A percentile compares a stretch with the other conserved stretches of the same genome.
phyloP scores from a whole-genome alignment of 345 rosid species.

The Dimocarpus longan region DNA sequence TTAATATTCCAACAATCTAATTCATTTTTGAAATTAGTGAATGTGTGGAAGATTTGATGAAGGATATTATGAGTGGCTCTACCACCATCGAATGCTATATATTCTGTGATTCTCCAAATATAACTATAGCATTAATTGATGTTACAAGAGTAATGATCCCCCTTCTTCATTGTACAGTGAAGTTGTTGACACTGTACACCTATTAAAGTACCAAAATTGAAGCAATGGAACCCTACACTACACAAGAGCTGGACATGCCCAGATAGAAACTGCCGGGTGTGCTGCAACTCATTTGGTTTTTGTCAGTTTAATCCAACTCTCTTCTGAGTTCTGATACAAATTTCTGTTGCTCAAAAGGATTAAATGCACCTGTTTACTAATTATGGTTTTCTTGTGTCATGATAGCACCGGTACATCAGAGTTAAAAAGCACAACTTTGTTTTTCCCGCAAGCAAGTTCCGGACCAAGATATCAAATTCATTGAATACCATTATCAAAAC shows the following conservation, averaged over 20 bases:
- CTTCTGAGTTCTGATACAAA: background rate
- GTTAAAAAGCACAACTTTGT: no score
- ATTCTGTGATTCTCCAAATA: no score
- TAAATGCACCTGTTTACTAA: background rate
- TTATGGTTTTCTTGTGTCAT: background rate
- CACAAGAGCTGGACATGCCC: background rate
- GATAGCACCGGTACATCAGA: background rate
- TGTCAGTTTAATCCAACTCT: background rate
- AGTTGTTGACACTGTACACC: background rate
- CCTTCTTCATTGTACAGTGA: background rate
- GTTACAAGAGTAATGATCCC: background rate
- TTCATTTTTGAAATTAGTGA: background rate
- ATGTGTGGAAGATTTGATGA: background rate
- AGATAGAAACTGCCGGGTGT: background rate
- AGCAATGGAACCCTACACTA: background rate
- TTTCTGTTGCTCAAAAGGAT: background rate
- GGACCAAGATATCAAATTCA: no score
- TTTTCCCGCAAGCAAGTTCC: no score
- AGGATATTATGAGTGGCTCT: background rate
- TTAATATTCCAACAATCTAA: slow-evolving; percentile 8
- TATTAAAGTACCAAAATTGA: background rate
- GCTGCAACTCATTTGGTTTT: background rate
- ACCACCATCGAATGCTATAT: background rate
- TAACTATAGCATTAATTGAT: background rate
- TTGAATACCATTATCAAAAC: background rate